Base-by-base conservation (phyloP, 108 stramenopile species). In the Pelagomonas calceolata region DNA sequence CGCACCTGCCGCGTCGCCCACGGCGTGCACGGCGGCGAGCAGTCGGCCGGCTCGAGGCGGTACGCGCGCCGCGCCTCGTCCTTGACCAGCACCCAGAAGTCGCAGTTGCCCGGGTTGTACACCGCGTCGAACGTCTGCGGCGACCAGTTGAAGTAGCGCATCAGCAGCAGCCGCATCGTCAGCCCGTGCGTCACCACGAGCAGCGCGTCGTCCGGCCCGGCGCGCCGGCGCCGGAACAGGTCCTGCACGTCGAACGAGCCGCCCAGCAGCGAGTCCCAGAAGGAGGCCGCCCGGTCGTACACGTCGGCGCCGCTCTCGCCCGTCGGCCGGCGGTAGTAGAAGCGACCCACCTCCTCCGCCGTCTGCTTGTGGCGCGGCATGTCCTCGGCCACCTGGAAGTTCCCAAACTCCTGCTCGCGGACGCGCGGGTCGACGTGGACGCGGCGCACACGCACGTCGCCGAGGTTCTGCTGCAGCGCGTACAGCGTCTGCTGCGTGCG, bases 261-360 rank as follows among this genome's bases (percentile, higher is more conserved):
- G 39, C 5, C 12, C 30, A n/a, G 33, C 14, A 88, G 70, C 26
- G 81, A 76, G 29, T 86, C 85, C 84, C 80, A 82, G 76, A 80
- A 76, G 33, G 45, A n/a, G 34, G 69, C 36, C 17, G 67, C 70
- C 18, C 75, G 35, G 71, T 76, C 71, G 75, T 67, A 71, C 17
- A 70, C 70, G 32, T 76, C 75, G 5, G 71, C 71, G 30, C 44
- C 75, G 4, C 69, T 36, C 71, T 76, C 75, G n/a, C 75, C 73
- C 43, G 75, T 69, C 60, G 75, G 69, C 69, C 64, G 70, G 16
- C 73, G 67, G 36, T 68, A 74, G 60, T 36, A 74, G 68, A 74
- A 74, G 29, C 35, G 78, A 15, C 87, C 87, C 7, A 88, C 65
- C 21, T 67, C 45, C 31, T 80, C 63, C 69, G 76, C 71, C 73